Percentiles rank a stretch among this genome's conserved stretches.
Conservation (phyloP, 257 asterid species). For the Apocynum venetum region DNA sequence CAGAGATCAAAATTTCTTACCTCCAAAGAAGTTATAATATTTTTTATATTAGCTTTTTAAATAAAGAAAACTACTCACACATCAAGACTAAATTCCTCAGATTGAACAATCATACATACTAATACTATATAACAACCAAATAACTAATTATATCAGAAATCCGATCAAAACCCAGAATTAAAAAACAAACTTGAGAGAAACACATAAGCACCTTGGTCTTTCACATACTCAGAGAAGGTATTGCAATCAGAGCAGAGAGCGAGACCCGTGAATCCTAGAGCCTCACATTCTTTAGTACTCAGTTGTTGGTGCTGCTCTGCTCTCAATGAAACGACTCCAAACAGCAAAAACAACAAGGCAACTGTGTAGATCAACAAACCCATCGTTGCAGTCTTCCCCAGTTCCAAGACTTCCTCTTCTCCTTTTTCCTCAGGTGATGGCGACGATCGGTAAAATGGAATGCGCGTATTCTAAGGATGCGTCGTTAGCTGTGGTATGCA, state of each 20-base stretch:
- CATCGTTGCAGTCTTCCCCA: constrained; percentile 4
- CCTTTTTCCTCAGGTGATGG: neutral
- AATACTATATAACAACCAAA: neutral
- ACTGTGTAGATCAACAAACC: constrained; percentile 8
- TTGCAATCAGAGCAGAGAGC: constrained; percentile 92
- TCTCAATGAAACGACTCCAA: constrained; percentile 26
- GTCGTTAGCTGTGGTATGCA: too few relatives aligned
- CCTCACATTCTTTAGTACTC: constrained; percentile 72
- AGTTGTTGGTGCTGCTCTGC: constrained; percentile 35
- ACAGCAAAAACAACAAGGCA: constrained; percentile 15
- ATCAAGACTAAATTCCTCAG: neutral
- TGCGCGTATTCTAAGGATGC: too few relatives aligned
- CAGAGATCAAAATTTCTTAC: neutral
- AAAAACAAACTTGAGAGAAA: constrained; percentile 4
- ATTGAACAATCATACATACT: neutral
- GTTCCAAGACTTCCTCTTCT: neutral
- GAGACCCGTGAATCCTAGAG: constrained; percentile 76
- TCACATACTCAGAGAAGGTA: constrained; percentile 76
- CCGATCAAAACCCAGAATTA: constrained; percentile 7
- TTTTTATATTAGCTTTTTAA: neutral
- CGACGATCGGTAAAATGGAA: too few relatives aligned
- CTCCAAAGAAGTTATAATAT: neutral
- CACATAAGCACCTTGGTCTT: constrained; percentile 54
- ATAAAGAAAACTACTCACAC: neutral
- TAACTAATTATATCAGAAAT: neutral